These are phyloP conservation scores for Torulaspora gathmanii DNA, from an alignment of 805 yeast species.

Conservation along the genomic window DNA sequence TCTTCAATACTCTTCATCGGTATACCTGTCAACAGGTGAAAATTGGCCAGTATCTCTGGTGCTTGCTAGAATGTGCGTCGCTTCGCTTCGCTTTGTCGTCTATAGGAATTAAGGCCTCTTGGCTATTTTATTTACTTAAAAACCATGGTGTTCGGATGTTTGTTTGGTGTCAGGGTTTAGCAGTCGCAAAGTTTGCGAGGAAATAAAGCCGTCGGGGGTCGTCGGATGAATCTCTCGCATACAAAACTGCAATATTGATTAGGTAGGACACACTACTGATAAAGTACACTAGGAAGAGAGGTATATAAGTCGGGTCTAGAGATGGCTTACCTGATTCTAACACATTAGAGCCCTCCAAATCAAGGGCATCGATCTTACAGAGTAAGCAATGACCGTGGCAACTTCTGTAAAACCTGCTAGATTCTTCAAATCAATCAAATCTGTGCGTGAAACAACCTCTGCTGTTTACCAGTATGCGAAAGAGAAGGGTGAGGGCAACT, in stretches of 20 bases:
- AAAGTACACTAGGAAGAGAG: not conserved
- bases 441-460: slow-evolving; percentile 51
- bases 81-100: no score
- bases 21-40: not conserved
- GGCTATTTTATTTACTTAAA: not conserved
- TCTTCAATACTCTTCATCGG: not conserved
- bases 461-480: slow-evolving; percentile 39
- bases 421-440: slow-evolving; percentile 46
- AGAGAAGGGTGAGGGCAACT: slow-evolving; percentile 31
- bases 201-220: not conserved
- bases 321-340: not conserved
- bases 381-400: slow-evolving; percentile 5
- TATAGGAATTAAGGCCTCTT: no score
- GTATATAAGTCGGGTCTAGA: not conserved
- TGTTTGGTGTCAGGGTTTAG: not conserved
- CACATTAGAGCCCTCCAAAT: not conserved
- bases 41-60: not conserved
- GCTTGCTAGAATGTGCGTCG: not conserved
- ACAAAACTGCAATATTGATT: not conserved
- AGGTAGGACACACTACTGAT: not conserved
- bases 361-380: no score
- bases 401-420: not conserved
- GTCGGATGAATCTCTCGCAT: not conserved
- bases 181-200: not conserved
- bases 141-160: not conserved